Base-by-base conservation (phyloP, 2,329 filamentous ascomycete genomes). In the Cordyceps cateniannulata region DNA sequence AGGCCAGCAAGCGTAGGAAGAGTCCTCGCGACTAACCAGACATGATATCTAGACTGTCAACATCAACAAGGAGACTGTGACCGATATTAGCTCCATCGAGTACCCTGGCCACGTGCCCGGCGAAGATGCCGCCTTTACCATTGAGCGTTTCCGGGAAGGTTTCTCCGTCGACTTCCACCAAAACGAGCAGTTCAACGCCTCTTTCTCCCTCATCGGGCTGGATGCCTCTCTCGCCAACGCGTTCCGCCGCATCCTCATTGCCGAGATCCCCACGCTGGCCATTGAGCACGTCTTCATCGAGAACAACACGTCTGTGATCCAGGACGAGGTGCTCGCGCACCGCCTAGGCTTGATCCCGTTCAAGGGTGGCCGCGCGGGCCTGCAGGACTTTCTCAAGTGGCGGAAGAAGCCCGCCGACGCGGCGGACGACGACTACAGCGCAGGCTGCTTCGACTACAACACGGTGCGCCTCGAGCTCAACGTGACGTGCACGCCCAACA, bases 251-350 rank as follows among this genome's bases (percentile, higher is more conserved):
- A 98, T 98, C 69, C 83, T 98, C 69, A 89, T 99, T 74, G 85
- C 93, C 67, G 96, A 99, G 79, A 90, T 99, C 58, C 92, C 93
- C 20, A 95, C 92, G 2, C 83, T 99, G 50, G 95, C 96, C 66
- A 93, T 99, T 69, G 95, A 99, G 80, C 88, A 86, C 64, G 91
- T 96, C 72, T 99, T 89, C 77, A 87, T 98, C 65, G 85, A 91
- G 72, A 96, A 97, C 80, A 99, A 99, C 80, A 98, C 93, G 55
- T 96, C 91, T 5, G 92, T 99, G 40, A 95, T 99, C 69, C 93
- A 98, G 74, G 95, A 99, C 72, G 95, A 99, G 79, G 93, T 99
- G 5, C 86, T 99, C 56, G 88, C 93, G 18, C 90, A 95, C 73
- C 85, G 95, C 49, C 81, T 99, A 35, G 95, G 95, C 62, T 85